These are phyloP conservation scores for Gracilaria domingensis DNA, from an alignment of 23 red algal species.

Conservation along the genomic window DNA sequence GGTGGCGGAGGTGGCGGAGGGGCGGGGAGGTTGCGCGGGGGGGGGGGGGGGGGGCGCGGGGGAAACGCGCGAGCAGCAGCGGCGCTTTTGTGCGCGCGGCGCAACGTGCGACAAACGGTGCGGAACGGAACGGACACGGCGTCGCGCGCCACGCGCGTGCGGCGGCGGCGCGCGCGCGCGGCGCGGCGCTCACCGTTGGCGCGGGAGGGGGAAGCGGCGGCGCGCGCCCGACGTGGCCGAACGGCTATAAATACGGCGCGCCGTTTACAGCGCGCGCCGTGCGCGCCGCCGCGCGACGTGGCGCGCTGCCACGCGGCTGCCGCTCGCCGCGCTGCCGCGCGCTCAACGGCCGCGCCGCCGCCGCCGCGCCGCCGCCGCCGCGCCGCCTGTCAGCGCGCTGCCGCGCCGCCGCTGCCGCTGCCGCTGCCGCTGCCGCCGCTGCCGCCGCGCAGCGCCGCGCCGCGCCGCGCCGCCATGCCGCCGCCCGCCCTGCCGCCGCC, in stretches of 20 bases:
- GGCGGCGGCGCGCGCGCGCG: not conserved
- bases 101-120: not conserved
- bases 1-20: too few species aligned
- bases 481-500: not conserved
- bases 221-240: conserved; percentile 13
- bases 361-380: not conserved
- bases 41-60: conserved; percentile 10
- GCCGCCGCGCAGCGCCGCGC: too few species aligned
- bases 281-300: not conserved
- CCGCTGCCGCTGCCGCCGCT: too few species aligned
- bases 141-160: not conserved
- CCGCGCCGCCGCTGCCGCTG: not conserved
- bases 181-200: not conserved
- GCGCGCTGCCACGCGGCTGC: not conserved
- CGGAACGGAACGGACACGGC: not conserved
- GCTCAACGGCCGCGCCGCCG: not conserved
- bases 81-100: not conserved
- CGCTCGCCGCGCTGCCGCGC: not conserved
- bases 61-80: not conserved
- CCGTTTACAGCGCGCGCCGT: not conserved
- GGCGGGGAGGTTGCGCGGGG: too few species aligned
- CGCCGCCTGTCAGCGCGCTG: not conserved
- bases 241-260: conserved; percentile 20
- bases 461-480: not conserved
- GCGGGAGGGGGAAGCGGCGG: too few species aligned